These are phyloP conservation scores for Plasmodium yoelii DNA, from an alignment of 169 alveolate species.

Conservation along the genomic window DNA sequence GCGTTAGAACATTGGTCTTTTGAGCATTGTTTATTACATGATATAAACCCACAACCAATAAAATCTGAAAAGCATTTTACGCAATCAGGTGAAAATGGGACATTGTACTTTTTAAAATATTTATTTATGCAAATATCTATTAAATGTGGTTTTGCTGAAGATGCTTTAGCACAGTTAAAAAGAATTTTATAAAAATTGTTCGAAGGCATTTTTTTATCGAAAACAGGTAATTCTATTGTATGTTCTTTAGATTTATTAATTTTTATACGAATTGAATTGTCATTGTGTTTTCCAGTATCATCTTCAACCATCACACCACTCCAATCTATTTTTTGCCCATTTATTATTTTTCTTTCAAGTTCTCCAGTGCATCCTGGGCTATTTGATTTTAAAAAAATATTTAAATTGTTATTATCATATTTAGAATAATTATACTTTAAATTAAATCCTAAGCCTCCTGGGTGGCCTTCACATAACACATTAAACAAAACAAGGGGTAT, in stretches of 20 bases:
- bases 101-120: conserved; percentile 52
- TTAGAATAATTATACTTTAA: neutral
- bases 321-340: conserved; percentile 41
- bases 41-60: conserved; percentile 59
- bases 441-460: neutral
- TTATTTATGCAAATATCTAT: conserved; percentile 64
- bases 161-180: conserved; percentile 60
- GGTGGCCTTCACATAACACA: neutral
- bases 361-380: conserved; percentile 55
- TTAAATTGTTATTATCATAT: neutral
- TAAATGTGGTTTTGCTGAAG: conserved; percentile 75
- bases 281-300: neutral
- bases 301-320: neutral
- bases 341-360: conserved; percentile 41
- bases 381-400: conserved; percentile 3
- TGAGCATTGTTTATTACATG: conserved; percentile 64
- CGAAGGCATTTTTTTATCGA: conserved; percentile 3
- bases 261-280: conserved; percentile 5
- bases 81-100: conserved; percentile 40
- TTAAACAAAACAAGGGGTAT: neutral
- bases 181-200: conserved; percentile 60
- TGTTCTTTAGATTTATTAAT: conserved; percentile 5
- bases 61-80: conserved; percentile 50
- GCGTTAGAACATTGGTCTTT: conserved; percentile 48
- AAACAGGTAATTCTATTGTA: conserved; percentile 12